Base-by-base conservation (phyloP, 2,329 filamentous ascomycete species). In the Dothideomycetes sp. region DNA sequence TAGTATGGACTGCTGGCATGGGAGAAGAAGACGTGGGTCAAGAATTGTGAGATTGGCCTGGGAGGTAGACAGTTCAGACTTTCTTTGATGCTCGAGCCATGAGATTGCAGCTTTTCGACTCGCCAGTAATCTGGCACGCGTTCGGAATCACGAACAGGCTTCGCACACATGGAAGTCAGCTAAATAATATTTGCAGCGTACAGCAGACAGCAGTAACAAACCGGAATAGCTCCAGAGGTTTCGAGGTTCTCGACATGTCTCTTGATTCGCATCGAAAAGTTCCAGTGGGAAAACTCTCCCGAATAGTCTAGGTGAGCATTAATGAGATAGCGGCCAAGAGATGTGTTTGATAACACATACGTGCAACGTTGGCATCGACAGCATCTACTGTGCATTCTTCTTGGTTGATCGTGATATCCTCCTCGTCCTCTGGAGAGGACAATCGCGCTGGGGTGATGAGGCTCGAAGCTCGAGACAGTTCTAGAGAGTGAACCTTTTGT, bases 281-380 rank as follows among this genome's bases (percentile, higher is more conserved):
- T 66, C 41, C 65, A 51, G 37, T 66, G 65, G 7, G 61, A 64
- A 38, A 65, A 65, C 45, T 67, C 64, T 15, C 64, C 64, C 3
- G 64, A 67, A 47, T 67, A 67, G 45, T 67, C 62, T 63, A 40
- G 15, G 11, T 13, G 8, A 31, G 28, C 7, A 23, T n/a, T 40
- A 27, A 12, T 30, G 12, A 20, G n/a, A 27, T 22, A 25, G 28
- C 12, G 15, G 13, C 22, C 17, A 12, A 19, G 12, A 37, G 22
- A 41, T 46, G 19, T 9, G 17, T 29, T 29, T 17, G 9, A 38
- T n/a, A n/a, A n/a, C n/a, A 49, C 60, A 43, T 50, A 64, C 61
- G 61, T 28, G 60, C 60, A 18, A 60, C 58, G 46, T 62, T 63
- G 51, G 62, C 55, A 13, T 59, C 53, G 17, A 63, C 49, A 24